phyloP scores from a whole-genome alignment of 208 protist genomes.

The Leishmania mexicana region DNA sequence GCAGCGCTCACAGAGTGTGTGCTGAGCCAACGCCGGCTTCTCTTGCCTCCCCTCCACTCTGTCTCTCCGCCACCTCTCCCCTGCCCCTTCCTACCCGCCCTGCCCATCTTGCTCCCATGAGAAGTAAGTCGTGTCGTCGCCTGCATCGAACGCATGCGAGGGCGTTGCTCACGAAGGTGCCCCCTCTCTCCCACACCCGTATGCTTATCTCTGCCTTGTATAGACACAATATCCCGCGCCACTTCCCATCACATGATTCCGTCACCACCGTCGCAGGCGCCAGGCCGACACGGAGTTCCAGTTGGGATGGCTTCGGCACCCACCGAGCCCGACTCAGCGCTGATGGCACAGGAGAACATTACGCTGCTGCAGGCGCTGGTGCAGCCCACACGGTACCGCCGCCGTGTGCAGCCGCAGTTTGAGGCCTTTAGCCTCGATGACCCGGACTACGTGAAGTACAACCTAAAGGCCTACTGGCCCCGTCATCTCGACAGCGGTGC shows the following conservation, averaged over 20 bases:
- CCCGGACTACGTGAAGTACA: constrained; percentile 26
- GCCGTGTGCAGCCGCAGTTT: constrained; percentile 25
- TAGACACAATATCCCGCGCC: neutral
- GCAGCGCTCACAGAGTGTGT: neutral
- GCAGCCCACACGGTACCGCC: constrained; percentile 23
- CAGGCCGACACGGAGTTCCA: neutral
- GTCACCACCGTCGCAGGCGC: constrained; percentile 6
- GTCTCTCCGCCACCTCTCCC: neutral
- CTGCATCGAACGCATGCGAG: neutral
- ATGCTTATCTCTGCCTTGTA: neutral
- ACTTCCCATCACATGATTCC: neutral
- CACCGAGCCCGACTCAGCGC: constrained; percentile 3
- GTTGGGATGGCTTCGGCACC: neutral
- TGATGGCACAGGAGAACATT: constrained; percentile 2
- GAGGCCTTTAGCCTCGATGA: constrained; percentile 17
- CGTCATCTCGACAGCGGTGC: neutral
- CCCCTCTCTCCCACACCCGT: neutral
- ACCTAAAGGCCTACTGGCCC: constrained; percentile 10
- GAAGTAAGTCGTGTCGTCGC: neutral
- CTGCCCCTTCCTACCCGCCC: neutral
- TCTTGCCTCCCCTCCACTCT: neutral
- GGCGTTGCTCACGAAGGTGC: neutral
- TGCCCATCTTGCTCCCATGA: neutral
- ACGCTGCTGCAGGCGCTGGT: constrained; percentile 20
- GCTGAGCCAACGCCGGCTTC: neutral